Evolutionary conservation across 2,329 filamentous ascomycete species (phyloP), one percentile per base, ranked within the genome.

Genomic region (Endocalyx cinctus): DNA sequence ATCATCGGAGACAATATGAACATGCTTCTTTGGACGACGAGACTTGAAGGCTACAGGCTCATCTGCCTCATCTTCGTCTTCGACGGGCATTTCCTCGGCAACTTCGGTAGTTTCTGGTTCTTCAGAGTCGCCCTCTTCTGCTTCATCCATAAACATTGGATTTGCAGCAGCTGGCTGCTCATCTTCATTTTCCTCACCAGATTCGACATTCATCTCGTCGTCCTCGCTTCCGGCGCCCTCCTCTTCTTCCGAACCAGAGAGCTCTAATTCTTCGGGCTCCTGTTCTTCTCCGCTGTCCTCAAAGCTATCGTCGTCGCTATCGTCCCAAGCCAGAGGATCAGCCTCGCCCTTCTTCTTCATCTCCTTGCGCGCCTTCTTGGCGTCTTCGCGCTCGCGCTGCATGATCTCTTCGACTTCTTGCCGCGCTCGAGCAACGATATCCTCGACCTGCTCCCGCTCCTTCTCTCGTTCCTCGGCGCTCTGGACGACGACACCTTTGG

Each of bases 391-490:
- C 62, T 98, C 92, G 30, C 79, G 70, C 48, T 83, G 78, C 60
- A 82, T 83, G 31, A 97, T 80, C 46, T 84, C 80, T 27, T 84
- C 76, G 2, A 82, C 89, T 54, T 97, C 87, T 41, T 79, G 72
- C 37, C 88, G 74, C 14, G 89, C 90, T 50, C 82, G 88, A 29
- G 90, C 83, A 17, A 97, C 77, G 39, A 97, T 74, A 51, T 96
- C 84, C 48, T 97, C 92, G 10, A 95, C 79, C 38, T 89, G 79
- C 37, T 84, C 79, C 58, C 87, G 78, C 55, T 94, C 84, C 20
- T 78, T 77, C 52, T 89, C 84, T 14, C 86, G 79, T 57, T 98
- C 89, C 59, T 96, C 90, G 3, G 82, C 78, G 1, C 86, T 95
- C 57, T 89, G 83, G 13, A 97, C 70, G 16, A 83, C 67, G 17